Percentiles rank a stretch among this genome's conserved stretches.
Evolutionary conservation across 805 yeast species (phyloP).

Genomic region (Teunomyces gatunensis): DNA sequence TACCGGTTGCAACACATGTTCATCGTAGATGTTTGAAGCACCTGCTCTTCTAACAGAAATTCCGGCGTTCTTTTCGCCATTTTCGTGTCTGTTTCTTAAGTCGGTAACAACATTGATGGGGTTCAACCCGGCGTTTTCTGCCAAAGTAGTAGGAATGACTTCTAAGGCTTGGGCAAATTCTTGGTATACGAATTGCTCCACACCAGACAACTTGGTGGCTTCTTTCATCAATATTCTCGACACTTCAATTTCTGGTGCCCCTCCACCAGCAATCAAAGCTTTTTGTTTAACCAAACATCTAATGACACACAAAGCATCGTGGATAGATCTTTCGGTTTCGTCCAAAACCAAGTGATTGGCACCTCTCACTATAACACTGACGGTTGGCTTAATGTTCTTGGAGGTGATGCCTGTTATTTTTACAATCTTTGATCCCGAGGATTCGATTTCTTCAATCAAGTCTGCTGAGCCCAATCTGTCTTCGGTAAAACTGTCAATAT

Average conservation of each 20-base stretch:
- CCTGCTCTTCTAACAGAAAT: constrained; percentile 93
- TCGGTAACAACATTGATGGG: constrained; percentile 91
- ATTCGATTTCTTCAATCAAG: constrained; percentile 84
- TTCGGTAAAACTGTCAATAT: constrained; percentile 88
- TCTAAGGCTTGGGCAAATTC: constrained; percentile 92
- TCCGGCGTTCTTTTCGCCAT: constrained; percentile 92
- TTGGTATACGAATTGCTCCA: constrained; percentile 85
- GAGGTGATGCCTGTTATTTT: constrained; percentile 72
- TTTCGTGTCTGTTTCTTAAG: constrained; percentile 84
- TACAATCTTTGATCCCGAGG: constrained; percentile 86
- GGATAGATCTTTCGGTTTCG: constrained; percentile 95
- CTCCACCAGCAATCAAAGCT: constrained; percentile 96
- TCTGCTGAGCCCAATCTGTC: constrained; percentile 92
- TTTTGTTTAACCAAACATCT: constrained; percentile 84
- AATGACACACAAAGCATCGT: constrained; percentile 94
- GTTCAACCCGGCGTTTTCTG: constrained; percentile 93
- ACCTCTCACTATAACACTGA: constrained; percentile 90
- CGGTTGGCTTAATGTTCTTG: constrained; percentile 63
- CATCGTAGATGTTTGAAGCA: constrained; percentile 85
- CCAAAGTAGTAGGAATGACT: constrained; percentile 89
- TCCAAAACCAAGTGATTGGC: constrained; percentile 88
- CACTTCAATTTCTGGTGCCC: constrained; percentile 94
- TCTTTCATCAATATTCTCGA: constrained; percentile 72
- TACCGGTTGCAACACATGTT: constrained; percentile 95
- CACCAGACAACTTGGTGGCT: constrained; percentile 71